phyloP scores from a whole-genome alignment of 768 basidiomycete species.

The Clitopilus passeckerianus region DNA sequence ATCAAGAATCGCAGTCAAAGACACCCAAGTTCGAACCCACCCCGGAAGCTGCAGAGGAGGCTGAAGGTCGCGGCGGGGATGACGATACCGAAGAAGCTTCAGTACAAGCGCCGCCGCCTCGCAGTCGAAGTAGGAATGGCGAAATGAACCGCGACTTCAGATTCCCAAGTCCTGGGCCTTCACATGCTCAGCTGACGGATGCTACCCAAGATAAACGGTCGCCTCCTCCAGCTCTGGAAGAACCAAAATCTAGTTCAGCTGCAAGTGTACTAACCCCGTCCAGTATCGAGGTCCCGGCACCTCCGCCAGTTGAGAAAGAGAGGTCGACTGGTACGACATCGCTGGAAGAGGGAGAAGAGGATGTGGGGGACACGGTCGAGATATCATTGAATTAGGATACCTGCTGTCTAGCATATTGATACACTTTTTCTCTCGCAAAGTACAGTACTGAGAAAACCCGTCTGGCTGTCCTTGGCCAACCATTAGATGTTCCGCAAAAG shows the following conservation, averaged over 20 bases:
- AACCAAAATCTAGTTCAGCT: conserved; percentile 9
- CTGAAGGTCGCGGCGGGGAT: conserved; percentile 30
- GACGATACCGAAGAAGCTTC: conserved; percentile 21
- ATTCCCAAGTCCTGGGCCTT: conserved; percentile 48
- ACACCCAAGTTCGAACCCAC: conserved; percentile 41
- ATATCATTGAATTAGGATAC: conserved; percentile 44
- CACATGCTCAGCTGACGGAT: conserved; percentile 22
- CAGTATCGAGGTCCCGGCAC: conserved; percentile 73
- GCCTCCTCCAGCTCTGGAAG: conserved; percentile 23
- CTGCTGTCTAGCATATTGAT: neutral
- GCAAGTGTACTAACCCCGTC: conserved; percentile 48
- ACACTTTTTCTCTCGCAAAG: neutral
- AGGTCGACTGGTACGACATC: conserved; percentile 25
- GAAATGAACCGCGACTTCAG: conserved; percentile 78
- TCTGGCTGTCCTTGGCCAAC: too few relatives aligned
- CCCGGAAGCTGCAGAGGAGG: conserved; percentile 38
- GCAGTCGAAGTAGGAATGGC: conserved; percentile 42
- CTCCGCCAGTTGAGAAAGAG: conserved; percentile 77
- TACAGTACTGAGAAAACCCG: too few relatives aligned
- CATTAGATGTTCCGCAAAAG: too few relatives aligned
- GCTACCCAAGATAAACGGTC: conserved; percentile 12
- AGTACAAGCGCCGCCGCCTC: conserved; percentile 13
- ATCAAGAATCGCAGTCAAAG: conserved; percentile 20
- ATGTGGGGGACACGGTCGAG: conserved; percentile 76
- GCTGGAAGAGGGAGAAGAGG: conserved; percentile 59